Evolutionary conservation across 129 eudicot species (phyloP).

Genomic region (Escallonia herrerae): DNA sequence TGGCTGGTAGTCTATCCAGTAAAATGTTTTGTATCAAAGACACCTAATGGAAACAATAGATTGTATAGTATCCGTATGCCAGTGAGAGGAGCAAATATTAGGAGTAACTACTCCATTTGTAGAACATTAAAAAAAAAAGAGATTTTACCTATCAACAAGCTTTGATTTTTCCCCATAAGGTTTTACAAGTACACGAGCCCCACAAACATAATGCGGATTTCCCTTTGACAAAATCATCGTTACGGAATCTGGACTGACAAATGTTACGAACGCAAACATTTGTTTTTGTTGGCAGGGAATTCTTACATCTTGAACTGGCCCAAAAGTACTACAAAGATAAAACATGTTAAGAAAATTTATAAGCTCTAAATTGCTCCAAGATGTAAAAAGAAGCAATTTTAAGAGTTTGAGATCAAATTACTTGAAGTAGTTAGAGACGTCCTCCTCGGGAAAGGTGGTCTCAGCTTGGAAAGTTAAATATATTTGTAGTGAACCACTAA

Average conservation of each 20-base stretch:
- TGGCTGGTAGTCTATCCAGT: too few relatives aligned
- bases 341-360: neutral
- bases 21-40: too few relatives aligned
- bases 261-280: conserved; percentile 93
- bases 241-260: conserved; percentile 61
- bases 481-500: conserved; percentile 76
- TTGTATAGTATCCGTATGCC: too few relatives aligned
- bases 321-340: conserved; percentile 43
- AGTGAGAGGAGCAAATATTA: neutral
- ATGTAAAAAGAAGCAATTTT: neutral
- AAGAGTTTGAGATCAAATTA: conserved; percentile 17
- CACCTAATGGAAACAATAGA: too few relatives aligned
- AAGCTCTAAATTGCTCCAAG: neutral
- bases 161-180: conserved; percentile 80
- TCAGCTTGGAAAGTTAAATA: conserved; percentile 89
- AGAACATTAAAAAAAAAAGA: too few relatives aligned
- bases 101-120: neutral
- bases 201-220: conserved; percentile 83
- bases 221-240: conserved; percentile 59
- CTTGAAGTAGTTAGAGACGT: conserved; percentile 74
- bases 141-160: conserved; percentile 43
- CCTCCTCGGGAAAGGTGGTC: conserved; percentile 83
- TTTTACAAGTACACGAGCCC: conserved; percentile 88
- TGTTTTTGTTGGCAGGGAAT: conserved; percentile 87
- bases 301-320: conserved; percentile 87